Conservation (phyloP, 768 basidiomycete species). For the Suillus discolor region DNA sequence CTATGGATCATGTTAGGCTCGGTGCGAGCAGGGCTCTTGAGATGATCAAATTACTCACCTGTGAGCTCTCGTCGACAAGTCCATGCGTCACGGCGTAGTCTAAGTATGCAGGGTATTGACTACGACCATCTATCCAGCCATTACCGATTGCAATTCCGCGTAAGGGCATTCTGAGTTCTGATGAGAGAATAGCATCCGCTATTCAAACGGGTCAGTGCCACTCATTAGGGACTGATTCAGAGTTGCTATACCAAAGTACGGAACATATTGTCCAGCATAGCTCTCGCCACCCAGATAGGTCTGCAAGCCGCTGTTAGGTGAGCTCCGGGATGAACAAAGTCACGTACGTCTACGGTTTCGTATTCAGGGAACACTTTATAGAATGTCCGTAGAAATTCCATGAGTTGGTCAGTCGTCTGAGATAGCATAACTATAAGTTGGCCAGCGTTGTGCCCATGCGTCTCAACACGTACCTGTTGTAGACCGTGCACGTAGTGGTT, state of each 20-base stretch:
- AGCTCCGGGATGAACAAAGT: not conserved
- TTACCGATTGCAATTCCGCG: constrained; percentile 92
- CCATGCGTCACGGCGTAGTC: constrained; percentile 84
- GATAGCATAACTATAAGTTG: not conserved
- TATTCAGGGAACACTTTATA: constrained; percentile 93
- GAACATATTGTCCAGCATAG: constrained; percentile 97
- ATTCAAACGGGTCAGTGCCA: constrained; percentile 4
- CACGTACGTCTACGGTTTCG: constrained; percentile 73
- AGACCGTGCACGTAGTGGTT: constrained; percentile 84
- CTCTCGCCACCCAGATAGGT: constrained; percentile 97
- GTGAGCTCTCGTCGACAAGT: constrained; percentile 69
- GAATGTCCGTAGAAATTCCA: constrained; percentile 86
- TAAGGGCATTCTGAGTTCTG: constrained; percentile 61
- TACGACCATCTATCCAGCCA: constrained; percentile 92
- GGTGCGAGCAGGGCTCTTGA: constrained; percentile 2
- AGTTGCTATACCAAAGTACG: constrained; percentile 74
- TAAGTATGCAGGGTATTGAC: constrained; percentile 88
- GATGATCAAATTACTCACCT: constrained; percentile 44
- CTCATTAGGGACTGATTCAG: not conserved
- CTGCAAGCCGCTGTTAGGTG: constrained; percentile 43
- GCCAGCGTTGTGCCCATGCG: not conserved
- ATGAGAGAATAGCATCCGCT: constrained; percentile 80
- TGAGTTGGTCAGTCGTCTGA: constrained; percentile 75
- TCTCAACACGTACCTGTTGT: constrained; percentile 48
- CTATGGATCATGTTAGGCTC: constrained; percentile 35